Percentiles rank a stretch among this genome's conserved stretches.
Evolutionary conservation across 805 yeast genomes (phyloP).

Genomic region (Candida berthetii): DNA sequence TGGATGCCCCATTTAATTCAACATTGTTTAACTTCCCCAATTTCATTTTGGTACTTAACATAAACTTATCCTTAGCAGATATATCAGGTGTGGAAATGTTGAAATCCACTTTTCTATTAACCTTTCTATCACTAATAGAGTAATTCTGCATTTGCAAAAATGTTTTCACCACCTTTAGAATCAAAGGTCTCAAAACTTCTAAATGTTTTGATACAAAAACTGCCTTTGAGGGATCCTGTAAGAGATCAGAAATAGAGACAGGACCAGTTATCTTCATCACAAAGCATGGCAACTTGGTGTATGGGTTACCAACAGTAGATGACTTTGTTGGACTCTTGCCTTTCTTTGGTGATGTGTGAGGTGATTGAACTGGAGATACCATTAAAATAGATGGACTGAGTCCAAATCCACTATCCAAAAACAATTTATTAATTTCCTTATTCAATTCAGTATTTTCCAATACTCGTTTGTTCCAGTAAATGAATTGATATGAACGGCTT

Average conservation of each 20-base stretch:
- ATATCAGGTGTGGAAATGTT: too few relatives aligned
- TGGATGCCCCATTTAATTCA: slow-evolving; percentile 4
- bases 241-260: slow-evolving; percentile 24
- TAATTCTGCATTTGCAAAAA: slow-evolving; percentile 22
- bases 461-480: slow-evolving; percentile 36
- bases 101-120: too few relatives aligned
- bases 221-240: slow-evolving; percentile 33
- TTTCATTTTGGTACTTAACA: slow-evolving; percentile 1
- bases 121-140: not conserved
- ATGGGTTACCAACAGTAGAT: slow-evolving; percentile 26
- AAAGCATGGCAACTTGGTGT: slow-evolving; percentile 30
- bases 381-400: slow-evolving; percentile 5
- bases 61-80: not conserved
- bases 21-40: not conserved
- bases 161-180: slow-evolving; percentile 22
- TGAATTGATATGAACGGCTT: slow-evolving; percentile 34
- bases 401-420: slow-evolving; percentile 19
- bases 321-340: slow-evolving; percentile 14
- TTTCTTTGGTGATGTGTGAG: slow-evolving; percentile 15
- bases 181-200: slow-evolving; percentile 23
- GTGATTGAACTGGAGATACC: slow-evolving; percentile 9
- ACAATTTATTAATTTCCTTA: slow-evolving; percentile 18
- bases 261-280: slow-evolving; percentile 26
- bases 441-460: slow-evolving; percentile 8
- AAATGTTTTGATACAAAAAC: slow-evolving; percentile 21